Conservation (phyloP, 23 red algal species). For the Rhodosorus marinus region DNA sequence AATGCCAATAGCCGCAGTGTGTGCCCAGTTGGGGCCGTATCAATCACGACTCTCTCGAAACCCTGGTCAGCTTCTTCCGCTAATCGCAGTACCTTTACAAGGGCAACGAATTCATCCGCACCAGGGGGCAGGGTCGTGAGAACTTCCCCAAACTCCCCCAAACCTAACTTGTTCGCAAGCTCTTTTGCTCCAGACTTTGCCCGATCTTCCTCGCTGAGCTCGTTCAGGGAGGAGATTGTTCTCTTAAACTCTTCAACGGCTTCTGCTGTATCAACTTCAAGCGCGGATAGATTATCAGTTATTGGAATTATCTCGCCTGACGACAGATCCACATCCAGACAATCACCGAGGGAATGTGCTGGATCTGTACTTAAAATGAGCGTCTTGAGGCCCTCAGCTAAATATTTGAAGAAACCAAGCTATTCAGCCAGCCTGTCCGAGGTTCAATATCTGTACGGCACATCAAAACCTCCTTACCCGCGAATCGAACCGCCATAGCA, state of each 20-base stretch:
- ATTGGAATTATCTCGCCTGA: conserved; percentile 12
- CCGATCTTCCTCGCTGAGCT: background rate
- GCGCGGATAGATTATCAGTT: conserved; percentile 22
- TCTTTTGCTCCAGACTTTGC: background rate
- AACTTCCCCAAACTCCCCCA: conserved; percentile 65
- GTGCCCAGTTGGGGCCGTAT: conserved; percentile 91
- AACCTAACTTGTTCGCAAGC: conserved; percentile 18
- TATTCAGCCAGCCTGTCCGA: background rate
- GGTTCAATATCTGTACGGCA: no score
- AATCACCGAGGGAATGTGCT: conserved; percentile 88
- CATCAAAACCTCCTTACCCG: conserved; percentile 15
- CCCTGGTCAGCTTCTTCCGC: conserved; percentile 14
- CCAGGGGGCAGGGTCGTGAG: conserved; percentile 87
- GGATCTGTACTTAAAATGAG: conserved; percentile 87
- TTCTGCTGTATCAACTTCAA: conserved; percentile 66
- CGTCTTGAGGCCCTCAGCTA: conserved; percentile 54
- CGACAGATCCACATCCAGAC: conserved; percentile 52
- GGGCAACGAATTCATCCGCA: conserved; percentile 89
- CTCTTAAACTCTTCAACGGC: conserved; percentile 57
- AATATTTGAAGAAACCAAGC: no score
- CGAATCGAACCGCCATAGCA: conserved; percentile 48
- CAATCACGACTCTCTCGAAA: conserved; percentile 81
- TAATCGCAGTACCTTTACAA: conserved; percentile 54
- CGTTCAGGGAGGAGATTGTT: conserved; percentile 27
- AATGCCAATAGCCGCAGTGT: conserved; percentile 87